These are phyloP conservation scores for Avena insularis DNA, from an alignment of 176 grass and related monocot species.

Conservation along the genomic window DNA sequence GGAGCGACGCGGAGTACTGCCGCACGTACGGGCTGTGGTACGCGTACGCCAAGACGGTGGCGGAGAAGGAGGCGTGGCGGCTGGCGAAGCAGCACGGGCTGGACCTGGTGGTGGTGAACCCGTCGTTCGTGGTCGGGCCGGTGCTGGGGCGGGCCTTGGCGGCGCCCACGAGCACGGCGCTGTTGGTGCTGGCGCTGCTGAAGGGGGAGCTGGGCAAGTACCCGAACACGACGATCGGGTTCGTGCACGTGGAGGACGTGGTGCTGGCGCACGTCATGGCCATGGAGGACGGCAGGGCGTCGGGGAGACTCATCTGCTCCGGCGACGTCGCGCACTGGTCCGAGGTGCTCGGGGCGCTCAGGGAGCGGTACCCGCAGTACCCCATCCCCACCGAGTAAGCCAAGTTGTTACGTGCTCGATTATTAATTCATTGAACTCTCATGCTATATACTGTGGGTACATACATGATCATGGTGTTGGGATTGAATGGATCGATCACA, in stretches of 20 bases:
- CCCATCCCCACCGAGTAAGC: conserved; percentile 54
- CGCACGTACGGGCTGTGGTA: conserved; percentile 78
- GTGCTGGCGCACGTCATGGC: conserved; percentile 72
- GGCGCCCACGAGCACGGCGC: conserved; percentile 57
- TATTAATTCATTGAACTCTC: neutral
- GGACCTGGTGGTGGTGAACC: conserved; percentile 80
- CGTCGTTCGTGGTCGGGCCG: conserved; percentile 81
- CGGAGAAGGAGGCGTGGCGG: conserved; percentile 86
- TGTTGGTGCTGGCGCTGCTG: conserved; percentile 59
- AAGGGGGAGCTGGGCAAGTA: conserved; percentile 55
- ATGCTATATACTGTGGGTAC: too few relatives aligned
- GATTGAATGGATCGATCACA: conserved; percentile 4
- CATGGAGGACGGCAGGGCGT: conserved; percentile 74
- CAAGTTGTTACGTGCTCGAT: neutral
- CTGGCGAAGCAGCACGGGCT: conserved; percentile 63
- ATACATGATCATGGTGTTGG: too few relatives aligned
- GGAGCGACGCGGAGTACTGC: conserved; percentile 82
- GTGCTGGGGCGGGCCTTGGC: conserved; percentile 38
- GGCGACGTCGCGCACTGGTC: conserved; percentile 73
- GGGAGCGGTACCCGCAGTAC: conserved; percentile 66
- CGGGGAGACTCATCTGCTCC: conserved; percentile 79
- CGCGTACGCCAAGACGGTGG: conserved; percentile 85
- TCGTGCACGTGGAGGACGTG: conserved; percentile 82
- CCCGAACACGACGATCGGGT: conserved; percentile 74
- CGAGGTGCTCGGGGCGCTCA: conserved; percentile 57